phyloP scores from a whole-genome alignment of 1,284 basidiomycete genomes.

The Pseudozyma tsukubaensis region DNA sequence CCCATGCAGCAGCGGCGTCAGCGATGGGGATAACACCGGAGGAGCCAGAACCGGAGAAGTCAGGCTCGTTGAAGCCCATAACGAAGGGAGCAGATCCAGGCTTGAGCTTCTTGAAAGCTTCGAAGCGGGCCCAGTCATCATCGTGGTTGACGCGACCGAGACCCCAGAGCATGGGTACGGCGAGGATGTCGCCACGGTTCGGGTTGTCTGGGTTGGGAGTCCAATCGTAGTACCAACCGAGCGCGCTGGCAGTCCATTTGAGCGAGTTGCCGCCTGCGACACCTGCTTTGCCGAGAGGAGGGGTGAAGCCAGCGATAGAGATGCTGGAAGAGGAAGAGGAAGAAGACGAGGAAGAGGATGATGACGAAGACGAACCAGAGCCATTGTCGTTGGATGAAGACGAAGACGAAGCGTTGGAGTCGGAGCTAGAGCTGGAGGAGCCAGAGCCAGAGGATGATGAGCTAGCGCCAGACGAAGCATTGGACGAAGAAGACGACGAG shows the following conservation, averaged over 20 bases:
- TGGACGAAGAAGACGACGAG: conserved; percentile 3
- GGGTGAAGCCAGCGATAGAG: conserved; percentile 34
- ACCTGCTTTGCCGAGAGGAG: conserved; percentile 55
- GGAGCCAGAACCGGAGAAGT: conserved; percentile 51
- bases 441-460: conserved; percentile 20
- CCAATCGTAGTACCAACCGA: conserved; percentile 56
- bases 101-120: conserved; percentile 51
- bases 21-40: conserved; percentile 40
- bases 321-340: conserved; percentile 16
- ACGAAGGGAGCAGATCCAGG: conserved; percentile 41
- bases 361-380: conserved; percentile 7
- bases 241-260: conserved; percentile 30
- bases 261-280: conserved; percentile 59
- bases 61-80: conserved; percentile 57
- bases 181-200: conserved; percentile 28
- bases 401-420: conserved; percentile 12
- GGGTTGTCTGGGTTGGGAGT: conserved; percentile 47
- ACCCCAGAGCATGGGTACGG: conserved; percentile 60
- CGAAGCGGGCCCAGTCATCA: conserved; percentile 49
- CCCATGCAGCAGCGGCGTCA: conserved; percentile 51
- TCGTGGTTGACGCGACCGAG: conserved; percentile 49
- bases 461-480: conserved; percentile 11
- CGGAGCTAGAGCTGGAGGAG: conserved; percentile 14
- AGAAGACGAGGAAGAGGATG: conserved; percentile 19
- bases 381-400: conserved; percentile 7